Evolutionary conservation across 208 protist genomes (phyloP).

Genomic region (Leishmania mexicana): DNA sequence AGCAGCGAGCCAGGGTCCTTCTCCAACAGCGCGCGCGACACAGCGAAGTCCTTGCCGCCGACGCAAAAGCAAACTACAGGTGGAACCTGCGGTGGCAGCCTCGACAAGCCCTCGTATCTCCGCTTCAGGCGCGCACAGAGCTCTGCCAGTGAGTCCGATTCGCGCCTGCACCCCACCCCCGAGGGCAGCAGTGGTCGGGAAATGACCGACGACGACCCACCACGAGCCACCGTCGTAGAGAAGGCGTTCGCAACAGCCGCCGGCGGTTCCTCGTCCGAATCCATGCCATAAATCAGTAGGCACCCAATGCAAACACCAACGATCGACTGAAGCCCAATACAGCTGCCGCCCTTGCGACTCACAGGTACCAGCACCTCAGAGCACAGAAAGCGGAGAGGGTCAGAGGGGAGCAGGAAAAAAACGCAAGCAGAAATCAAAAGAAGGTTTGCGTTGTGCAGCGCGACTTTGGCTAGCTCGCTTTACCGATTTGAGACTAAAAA

Average conservation of each 20-base stretch:
- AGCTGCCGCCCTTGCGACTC: not conserved
- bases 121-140: slow-evolving; percentile 13
- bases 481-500: not conserved
- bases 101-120: slow-evolving; percentile 24
- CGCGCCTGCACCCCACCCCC: not conserved
- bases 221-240: not conserved
- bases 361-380: not conserved
- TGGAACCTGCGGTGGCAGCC: slow-evolving; percentile 44
- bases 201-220: not conserved
- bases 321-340: not conserved
- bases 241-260: slow-evolving; percentile 7
- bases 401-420: slow-evolving; percentile 1
- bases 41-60: slow-evolving; percentile 42
- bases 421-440: slow-evolving; percentile 1
- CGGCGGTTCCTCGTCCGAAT: slow-evolving; percentile 26
- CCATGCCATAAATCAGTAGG: not conserved
- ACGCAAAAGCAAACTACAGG: slow-evolving; percentile 56
- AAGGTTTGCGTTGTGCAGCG: not conserved
- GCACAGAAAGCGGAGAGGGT: not conserved
- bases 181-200: not conserved
- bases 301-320: not conserved
- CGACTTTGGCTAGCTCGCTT: not conserved
- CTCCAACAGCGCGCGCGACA: slow-evolving; percentile 37
- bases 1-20: slow-evolving; percentile 73
- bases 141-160: slow-evolving; percentile 13